Evolutionary conservation across 2,329 filamentous ascomycete genomes (phyloP).

Genomic region (Alternaria gansuensis): DNA sequence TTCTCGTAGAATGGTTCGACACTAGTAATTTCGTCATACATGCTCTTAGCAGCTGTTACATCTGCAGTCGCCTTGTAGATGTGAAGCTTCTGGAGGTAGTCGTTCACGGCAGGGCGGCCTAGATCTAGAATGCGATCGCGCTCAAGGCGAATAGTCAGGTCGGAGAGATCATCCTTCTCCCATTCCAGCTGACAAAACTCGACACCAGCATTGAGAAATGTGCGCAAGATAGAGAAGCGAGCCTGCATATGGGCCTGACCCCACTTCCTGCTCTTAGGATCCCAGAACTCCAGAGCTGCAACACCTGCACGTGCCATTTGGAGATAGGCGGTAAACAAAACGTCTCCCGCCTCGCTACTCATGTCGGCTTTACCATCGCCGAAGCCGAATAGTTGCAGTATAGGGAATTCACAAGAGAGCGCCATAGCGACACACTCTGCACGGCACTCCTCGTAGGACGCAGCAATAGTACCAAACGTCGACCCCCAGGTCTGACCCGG

Average conservation of each 20-base stretch:
- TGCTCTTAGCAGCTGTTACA: slow-evolving; percentile 74
- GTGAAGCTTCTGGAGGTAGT: slow-evolving; percentile 89
- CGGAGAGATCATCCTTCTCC: slow-evolving; percentile 76
- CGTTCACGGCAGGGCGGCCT: slow-evolving; percentile 82
- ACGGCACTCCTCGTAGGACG: slow-evolving; percentile 92
- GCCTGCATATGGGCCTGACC: slow-evolving; percentile 89
- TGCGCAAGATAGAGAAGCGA: slow-evolving; percentile 85
- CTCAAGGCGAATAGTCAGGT: slow-evolving; percentile 83
- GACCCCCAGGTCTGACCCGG: slow-evolving; percentile 94
- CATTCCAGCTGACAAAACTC: slow-evolving; percentile 86
- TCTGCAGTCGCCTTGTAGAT: slow-evolving; percentile 93
- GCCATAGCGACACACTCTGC: slow-evolving; percentile 95
- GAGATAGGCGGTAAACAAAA: slow-evolving; percentile 88
- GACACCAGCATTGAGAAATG: slow-evolving; percentile 84
- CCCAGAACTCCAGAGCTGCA: slow-evolving; percentile 90
- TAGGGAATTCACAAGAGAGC: slow-evolving; percentile 85
- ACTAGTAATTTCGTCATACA: slow-evolving; percentile 84
- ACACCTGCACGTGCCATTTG: slow-evolving; percentile 95
- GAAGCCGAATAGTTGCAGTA: slow-evolving; percentile 90
- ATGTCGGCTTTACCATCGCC: slow-evolving; percentile 79
- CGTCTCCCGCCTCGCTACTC: slow-evolving; percentile 78
- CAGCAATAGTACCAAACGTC: slow-evolving; percentile 87
- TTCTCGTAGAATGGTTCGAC: slow-evolving; percentile 88
- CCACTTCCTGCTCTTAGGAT: slow-evolving; percentile 90
- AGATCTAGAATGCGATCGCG: slow-evolving; percentile 84